phyloP scores from a whole-genome alignment of 495 filamentous ascomycete genomes.

The Aspergillus avenaceus region DNA sequence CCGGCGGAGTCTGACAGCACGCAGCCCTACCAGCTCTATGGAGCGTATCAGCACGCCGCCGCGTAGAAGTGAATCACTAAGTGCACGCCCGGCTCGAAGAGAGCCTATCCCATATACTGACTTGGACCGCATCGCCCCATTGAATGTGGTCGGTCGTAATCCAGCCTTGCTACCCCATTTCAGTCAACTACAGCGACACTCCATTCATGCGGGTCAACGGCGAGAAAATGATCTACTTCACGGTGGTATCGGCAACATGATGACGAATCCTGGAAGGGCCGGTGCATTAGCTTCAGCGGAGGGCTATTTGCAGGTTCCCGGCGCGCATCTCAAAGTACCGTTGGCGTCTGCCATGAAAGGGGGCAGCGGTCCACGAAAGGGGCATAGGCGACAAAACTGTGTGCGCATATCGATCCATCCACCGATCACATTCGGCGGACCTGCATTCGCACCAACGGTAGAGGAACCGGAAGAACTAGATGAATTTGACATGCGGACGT shows the following conservation, averaged over 20 bases:
- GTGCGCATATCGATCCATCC: slow-evolving; percentile 48
- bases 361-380: slow-evolving; percentile 33
- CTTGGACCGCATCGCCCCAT: slow-evolving; percentile 8
- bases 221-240: slow-evolving; percentile 31
- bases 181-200: slow-evolving; percentile 27
- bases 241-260: background rate
- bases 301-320: slow-evolving; percentile 20
- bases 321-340: slow-evolving; percentile 18
- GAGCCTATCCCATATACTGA: slow-evolving; percentile 12
- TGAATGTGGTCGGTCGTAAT: slow-evolving; percentile 14
- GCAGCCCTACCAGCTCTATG: slow-evolving; percentile 22
- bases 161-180: slow-evolving; percentile 21
- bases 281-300: slow-evolving; percentile 16
- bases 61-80: slow-evolving; percentile 35
- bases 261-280: slow-evolving; percentile 1
- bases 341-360: slow-evolving; percentile 38
- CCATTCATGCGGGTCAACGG: slow-evolving; percentile 20
- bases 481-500: slow-evolving; percentile 20
- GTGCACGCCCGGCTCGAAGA: slow-evolving; percentile 19
- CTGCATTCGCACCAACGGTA: slow-evolving; percentile 33
- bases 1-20: slow-evolving; percentile 39
- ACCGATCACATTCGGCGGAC: slow-evolving; percentile 32
- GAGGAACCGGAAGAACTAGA: slow-evolving; percentile 37
- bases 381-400: slow-evolving; percentile 45
- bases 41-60: slow-evolving; percentile 25